A percentile compares a stretch with the other conserved stretches of the same genome.
These are phyloP conservation scores for Silene latifolia DNA, from an alignment of 148 eudicot species.

Conservation along the genomic window DNA sequence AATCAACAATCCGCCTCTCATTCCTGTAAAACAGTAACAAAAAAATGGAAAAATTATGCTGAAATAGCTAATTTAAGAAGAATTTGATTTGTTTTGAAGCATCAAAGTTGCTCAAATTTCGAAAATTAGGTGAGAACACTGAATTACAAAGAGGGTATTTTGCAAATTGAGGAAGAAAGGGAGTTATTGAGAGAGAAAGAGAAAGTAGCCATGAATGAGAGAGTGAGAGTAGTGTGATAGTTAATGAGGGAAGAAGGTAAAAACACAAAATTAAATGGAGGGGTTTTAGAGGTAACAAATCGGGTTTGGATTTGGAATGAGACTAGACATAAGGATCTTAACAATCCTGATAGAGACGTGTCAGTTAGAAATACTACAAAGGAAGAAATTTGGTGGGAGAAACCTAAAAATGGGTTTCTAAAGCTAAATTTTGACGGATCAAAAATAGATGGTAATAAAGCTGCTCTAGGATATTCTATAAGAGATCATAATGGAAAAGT, in stretches of 20 bases:
- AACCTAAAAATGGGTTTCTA: no score
- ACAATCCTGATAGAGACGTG: no score
- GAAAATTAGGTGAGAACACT: not conserved
- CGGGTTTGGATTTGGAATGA: no score
- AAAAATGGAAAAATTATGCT: constrained; percentile 19
- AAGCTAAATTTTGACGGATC: no score
- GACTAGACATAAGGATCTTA: no score
- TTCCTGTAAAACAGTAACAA: constrained; percentile 15
- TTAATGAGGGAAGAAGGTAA: not conserved
- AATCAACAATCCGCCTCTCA: constrained; percentile 24
- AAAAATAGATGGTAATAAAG: no score
- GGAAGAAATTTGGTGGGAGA: no score
- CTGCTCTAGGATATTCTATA: no score
- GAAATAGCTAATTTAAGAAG: constrained; percentile 19
- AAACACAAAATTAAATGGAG: not conserved
- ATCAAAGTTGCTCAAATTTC: not conserved
- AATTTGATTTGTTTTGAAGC: not conserved
- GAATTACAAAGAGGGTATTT: not conserved
- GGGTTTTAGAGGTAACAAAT: not conserved
- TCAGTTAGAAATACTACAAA: no score
- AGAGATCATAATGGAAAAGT: no score
- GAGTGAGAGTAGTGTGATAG: not conserved
- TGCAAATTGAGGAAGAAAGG: constrained; percentile 5
- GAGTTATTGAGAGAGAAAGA: not conserved
- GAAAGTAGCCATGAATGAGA: constrained; percentile 14